phyloP scores from a whole-genome alignment of 768 basidiomycete species.

The Leccinum barrowsii region DNA sequence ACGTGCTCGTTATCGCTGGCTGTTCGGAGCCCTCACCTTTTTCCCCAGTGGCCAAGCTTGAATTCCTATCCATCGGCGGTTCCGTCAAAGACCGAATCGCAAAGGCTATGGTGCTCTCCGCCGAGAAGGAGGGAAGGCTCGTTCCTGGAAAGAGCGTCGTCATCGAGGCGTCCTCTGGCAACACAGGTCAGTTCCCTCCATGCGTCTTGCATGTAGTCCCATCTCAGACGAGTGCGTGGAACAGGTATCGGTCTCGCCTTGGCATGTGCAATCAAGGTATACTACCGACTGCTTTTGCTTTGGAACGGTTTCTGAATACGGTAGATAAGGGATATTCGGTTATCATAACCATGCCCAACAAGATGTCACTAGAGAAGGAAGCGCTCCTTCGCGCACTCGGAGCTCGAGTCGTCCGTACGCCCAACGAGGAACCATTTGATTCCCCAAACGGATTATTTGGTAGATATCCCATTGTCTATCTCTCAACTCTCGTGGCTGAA shows the following conservation, averaged over 20 bases:
- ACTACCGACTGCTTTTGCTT: constrained; percentile 13
- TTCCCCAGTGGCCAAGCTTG: constrained; percentile 78
- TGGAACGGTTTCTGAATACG: constrained; percentile 63
- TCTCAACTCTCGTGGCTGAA: constrained; percentile 70
- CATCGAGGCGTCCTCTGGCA: constrained; percentile 94
- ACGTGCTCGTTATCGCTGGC: constrained; percentile 30
- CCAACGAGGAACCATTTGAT: constrained; percentile 85
- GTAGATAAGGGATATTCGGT: constrained; percentile 87
- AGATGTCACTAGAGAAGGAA: constrained; percentile 97
- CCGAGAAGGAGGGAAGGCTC: constrained; percentile 82
- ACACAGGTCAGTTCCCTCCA: constrained; percentile 65
- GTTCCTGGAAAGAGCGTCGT: constrained; percentile 86
- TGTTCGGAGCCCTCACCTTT: background rate
- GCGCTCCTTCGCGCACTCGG: constrained; percentile 87
- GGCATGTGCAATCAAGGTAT: constrained; percentile 89
- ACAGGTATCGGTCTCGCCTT: constrained; percentile 91
- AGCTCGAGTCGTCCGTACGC: constrained; percentile 92
- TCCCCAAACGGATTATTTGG: constrained; percentile 91
- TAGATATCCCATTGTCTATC: constrained; percentile 42
- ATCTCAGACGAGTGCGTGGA: background rate
- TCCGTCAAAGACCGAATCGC: constrained; percentile 96
- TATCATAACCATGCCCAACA: constrained; percentile 88
- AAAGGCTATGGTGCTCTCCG: constrained; percentile 94
- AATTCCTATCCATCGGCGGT: constrained; percentile 88
- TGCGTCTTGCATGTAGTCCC: background rate